These are phyloP conservation scores for Mrakia hoshinonis DNA, from an alignment of 768 basidiomycete genomes.

Conservation along the genomic window DNA sequence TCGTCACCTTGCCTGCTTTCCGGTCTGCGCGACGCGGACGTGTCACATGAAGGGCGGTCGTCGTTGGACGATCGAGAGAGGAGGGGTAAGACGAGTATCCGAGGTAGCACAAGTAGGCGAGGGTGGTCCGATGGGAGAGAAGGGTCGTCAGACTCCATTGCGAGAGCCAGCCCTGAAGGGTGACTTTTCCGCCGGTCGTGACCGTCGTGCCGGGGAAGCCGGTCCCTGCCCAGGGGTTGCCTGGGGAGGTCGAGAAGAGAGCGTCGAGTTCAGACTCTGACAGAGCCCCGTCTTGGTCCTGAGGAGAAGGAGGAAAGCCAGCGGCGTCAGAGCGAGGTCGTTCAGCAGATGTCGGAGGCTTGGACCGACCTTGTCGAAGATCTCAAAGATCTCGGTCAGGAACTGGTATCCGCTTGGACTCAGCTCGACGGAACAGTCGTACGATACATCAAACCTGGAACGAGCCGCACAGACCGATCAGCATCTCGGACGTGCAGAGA, in stretches of 20 bases:
- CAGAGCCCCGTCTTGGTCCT: slow-evolving; percentile 94
- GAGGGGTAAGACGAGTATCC: slow-evolving; percentile 51
- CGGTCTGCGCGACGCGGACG: slow-evolving; percentile 74
- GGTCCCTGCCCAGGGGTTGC: slow-evolving; percentile 89
- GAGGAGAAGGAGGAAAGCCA: slow-evolving; percentile 20
- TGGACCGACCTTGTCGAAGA: slow-evolving; percentile 72
- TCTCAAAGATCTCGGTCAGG: slow-evolving; percentile 91
- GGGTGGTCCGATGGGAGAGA: slow-evolving; percentile 80
- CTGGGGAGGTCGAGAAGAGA: slow-evolving; percentile 86
- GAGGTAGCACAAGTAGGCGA: slow-evolving; percentile 91
- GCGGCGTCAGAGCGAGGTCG: slow-evolving; percentile 15
- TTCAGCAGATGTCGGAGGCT: neutral
- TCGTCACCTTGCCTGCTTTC: slow-evolving; percentile 72
- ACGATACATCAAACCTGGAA: slow-evolving; percentile 77
- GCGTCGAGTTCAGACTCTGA: slow-evolving; percentile 73
- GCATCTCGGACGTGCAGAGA: neutral
- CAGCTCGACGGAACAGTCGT: slow-evolving; percentile 90
- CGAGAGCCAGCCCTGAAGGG: slow-evolving; percentile 94
- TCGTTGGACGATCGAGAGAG: slow-evolving; percentile 43
- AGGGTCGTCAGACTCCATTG: slow-evolving; percentile 99
- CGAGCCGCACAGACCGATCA: neutral
- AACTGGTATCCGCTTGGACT: slow-evolving; percentile 92
- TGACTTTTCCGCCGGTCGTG: slow-evolving; percentile 67
- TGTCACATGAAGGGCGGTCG: slow-evolving; percentile 75
- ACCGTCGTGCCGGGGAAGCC: slow-evolving; percentile 86